phyloP scores from a whole-genome alignment of 208 protist genomes.

The Trypanosomatidae sp. region DNA sequence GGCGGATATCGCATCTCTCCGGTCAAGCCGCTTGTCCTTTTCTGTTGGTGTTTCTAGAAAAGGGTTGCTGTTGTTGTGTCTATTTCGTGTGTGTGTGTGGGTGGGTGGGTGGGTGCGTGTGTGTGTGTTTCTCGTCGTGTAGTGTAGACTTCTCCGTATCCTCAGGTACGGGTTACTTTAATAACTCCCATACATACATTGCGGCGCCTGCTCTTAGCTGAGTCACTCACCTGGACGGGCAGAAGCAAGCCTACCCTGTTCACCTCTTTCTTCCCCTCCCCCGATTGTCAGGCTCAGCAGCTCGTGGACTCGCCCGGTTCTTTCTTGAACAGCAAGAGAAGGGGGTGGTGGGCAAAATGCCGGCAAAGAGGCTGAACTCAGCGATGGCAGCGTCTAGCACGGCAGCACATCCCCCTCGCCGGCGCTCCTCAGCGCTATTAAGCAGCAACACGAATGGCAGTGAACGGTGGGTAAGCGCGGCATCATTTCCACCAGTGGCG shows the following conservation, averaged over 20 bases:
- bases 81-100: neutral
- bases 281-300: neutral
- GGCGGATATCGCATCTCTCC: neutral
- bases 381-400: neutral
- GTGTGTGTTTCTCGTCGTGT: neutral
- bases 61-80: neutral
- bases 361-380: slow-evolving; percentile 10
- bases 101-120: neutral
- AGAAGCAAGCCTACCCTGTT: neutral
- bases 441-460: slow-evolving; percentile 12
- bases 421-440: slow-evolving; percentile 2
- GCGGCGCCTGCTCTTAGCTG: neutral
- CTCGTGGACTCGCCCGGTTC: neutral
- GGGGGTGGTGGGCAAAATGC: slow-evolving; percentile 2
- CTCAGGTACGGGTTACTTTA: neutral
- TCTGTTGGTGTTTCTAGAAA: neutral
- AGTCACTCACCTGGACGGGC: neutral
- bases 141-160: neutral
- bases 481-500: neutral
- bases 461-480: neutral
- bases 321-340: neutral
- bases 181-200: neutral
- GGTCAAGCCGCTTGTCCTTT: neutral
- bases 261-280: neutral
- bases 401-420: slow-evolving; percentile 2